These are phyloP conservation scores for Malassezia obtusa DNA, from an alignment of 1,284 basidiomycete species.

Conservation along the genomic window DNA sequence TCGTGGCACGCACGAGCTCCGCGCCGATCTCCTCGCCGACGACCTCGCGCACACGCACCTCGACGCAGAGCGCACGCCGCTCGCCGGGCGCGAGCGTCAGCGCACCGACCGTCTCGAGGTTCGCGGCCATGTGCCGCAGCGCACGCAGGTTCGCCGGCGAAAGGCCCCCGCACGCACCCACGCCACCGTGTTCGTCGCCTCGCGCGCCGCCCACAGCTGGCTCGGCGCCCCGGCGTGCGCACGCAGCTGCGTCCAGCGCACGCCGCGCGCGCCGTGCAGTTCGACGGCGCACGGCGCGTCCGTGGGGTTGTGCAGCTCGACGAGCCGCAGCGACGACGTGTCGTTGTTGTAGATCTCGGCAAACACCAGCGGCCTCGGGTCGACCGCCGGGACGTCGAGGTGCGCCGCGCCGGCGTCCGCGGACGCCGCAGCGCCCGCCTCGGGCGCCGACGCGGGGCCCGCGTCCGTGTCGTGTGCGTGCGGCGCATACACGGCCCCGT, in stretches of 20 bases:
- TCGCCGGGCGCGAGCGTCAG: slow-evolving; percentile 31
- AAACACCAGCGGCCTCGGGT: slow-evolving; percentile 1
- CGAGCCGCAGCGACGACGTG: slow-evolving; percentile 15
- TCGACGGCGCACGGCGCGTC: not conserved
- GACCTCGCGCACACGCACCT: slow-evolving; percentile 22
- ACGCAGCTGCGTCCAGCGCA: slow-evolving; percentile 13
- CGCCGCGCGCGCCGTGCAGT: not conserved
- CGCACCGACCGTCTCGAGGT: slow-evolving; percentile 31
- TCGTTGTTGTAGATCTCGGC: slow-evolving; percentile 23
- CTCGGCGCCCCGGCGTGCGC: not conserved
- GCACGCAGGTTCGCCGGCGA: slow-evolving; percentile 32
- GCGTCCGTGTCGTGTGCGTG: no score
- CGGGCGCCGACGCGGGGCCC: no score
- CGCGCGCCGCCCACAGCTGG: slow-evolving; percentile 15
- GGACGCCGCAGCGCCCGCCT: not conserved
- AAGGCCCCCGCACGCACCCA: slow-evolving; percentile 40
- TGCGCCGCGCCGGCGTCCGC: not conserved
- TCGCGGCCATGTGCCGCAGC: slow-evolving; percentile 37
- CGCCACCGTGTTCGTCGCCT: slow-evolving; percentile 33
- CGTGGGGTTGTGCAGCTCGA: slow-evolving; percentile 18
- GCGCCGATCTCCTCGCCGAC: not conserved
- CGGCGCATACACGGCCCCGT: no score
- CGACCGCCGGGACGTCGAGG: not conserved
- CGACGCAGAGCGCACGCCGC: slow-evolving; percentile 29
- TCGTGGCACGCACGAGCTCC: not conserved